Conservation (phyloP, 140 eudicot species). For the Bidens hawaiensis region DNA sequence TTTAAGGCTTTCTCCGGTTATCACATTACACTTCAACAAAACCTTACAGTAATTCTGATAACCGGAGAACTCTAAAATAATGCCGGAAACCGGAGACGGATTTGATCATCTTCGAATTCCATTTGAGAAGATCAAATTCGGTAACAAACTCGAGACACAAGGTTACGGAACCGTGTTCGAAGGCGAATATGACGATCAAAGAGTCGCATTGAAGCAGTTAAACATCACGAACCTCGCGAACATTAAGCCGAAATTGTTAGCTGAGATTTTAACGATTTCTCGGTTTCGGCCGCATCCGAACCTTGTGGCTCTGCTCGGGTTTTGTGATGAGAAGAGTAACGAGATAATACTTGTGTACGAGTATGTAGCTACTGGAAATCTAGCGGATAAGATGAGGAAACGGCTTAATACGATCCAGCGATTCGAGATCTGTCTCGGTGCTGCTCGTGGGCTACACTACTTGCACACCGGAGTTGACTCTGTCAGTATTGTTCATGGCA, state of each 20-base stretch:
- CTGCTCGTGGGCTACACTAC: slow-evolving; percentile 34
- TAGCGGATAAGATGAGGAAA: slow-evolving; percentile 27
- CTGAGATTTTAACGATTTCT: slow-evolving; percentile 27
- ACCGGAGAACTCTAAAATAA: background rate
- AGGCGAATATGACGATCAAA: slow-evolving; percentile 20
- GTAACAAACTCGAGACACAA: slow-evolving; percentile 17
- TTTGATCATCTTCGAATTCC: slow-evolving; percentile 36
- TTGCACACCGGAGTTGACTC: slow-evolving; percentile 29
- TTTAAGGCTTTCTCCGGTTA: too few relatives aligned
- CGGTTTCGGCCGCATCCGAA: slow-evolving; percentile 29
- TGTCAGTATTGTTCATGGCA: slow-evolving; percentile 21
- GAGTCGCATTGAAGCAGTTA: slow-evolving; percentile 25
- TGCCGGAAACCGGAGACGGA: slow-evolving; percentile 27
- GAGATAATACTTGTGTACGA: slow-evolving; percentile 31
- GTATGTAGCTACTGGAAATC: slow-evolving; percentile 22
- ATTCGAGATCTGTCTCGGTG: slow-evolving; percentile 34
- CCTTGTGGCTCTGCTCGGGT: slow-evolving; percentile 33
- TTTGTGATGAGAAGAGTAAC: slow-evolving; percentile 31
- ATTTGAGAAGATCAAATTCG: slow-evolving; percentile 27
- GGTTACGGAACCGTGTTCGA: slow-evolving; percentile 30
- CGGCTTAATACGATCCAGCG: slow-evolving; percentile 32
- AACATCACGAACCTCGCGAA: slow-evolving; percentile 28
- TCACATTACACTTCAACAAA: background rate
- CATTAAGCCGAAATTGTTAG: slow-evolving; percentile 18
- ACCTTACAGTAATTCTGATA: background rate